Evolutionary conservation across 306 rosid species (phyloP), one percentile per base, ranked within the genome.

Genomic region (Prunus salicina): DNA sequence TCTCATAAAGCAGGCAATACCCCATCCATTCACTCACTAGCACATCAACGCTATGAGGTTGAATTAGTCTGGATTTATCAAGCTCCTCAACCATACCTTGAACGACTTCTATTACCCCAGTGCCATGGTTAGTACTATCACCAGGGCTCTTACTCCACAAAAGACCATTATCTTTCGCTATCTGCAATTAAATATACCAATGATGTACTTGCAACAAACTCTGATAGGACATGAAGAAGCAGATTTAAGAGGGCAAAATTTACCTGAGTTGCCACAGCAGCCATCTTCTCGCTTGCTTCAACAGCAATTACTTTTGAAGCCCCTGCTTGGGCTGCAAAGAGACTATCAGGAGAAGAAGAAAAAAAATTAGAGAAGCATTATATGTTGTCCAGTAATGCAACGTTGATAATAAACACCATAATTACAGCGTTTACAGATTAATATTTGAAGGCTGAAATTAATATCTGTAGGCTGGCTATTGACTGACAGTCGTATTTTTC

Each of bases 11-110:
- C 73, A 95, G 64, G 90, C 99, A 95, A 81, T 95, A 95, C 27
- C 99, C 97, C 97, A 95, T 95, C 99, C 99, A 95, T 83, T 95
- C 97, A 83, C 99, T 95, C 62, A 92, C 52, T 82, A 95, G 78
- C 50, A 95, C 90, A 75, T 95, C 97, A 79, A 95, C 85, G 71
- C 92, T 90, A n/a, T 87, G 87, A 69, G 97, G 97, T 80, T 87
- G 81, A 75, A 95, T 87, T 72, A 80, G 78, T 84, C 79, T 76
- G 74, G 71, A 76, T 81, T 84, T 84, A 52, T 89, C 96, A 80
- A 93, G 83, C 65, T 88, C 96, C 85, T 93, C 95, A 79, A 89
- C 90, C 98, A 93, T 93, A 62, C 89, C 81, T 30, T 86, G 85
- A 84, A 89, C 91, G 69, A 95, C 90, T 92, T 92, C 96, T 64